A percentile compares a stretch with the other conserved stretches of the same genome.
phyloP scores from a whole-genome alignment of 2,329 filamentous ascomycete species.

The Ascochyta pisi region DNA sequence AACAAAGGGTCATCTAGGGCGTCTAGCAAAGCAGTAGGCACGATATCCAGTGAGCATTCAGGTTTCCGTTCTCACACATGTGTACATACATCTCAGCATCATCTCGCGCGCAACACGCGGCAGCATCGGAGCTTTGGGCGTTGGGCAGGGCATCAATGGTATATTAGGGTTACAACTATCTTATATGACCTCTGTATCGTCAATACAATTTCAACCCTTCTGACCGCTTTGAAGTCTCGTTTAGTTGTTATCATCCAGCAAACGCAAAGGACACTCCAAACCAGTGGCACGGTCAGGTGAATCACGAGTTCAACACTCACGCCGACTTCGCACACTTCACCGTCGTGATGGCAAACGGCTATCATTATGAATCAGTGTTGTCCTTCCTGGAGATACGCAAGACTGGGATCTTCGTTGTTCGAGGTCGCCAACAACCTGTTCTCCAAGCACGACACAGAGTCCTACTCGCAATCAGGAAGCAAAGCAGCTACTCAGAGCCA shows the following conservation, averaged over 20 bases:
- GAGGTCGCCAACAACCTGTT: background rate
- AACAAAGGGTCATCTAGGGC: conserved; percentile 19
- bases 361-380: background rate
- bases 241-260: background rate
- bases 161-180: conserved; percentile 4
- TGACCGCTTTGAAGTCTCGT: background rate
- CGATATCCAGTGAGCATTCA: conserved; percentile 29
- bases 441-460: background rate
- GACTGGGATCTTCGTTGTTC: background rate
- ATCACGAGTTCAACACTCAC: background rate
- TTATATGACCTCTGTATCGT: conserved; percentile 13
- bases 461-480: background rate
- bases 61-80: conserved; percentile 23
- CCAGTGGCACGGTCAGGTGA: background rate
- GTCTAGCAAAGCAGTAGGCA: conserved; percentile 25
- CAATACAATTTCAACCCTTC: conserved; percentile 7
- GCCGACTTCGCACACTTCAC: conserved; percentile 4
- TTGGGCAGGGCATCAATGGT: conserved; percentile 18
- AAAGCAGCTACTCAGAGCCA: background rate
- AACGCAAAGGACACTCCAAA: background rate
- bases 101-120: conserved; percentile 17
- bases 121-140: conserved; percentile 31
- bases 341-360: background rate
- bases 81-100: conserved; percentile 36
- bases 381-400: background rate